These are phyloP conservation scores for Ganoderma boninense DNA, from an alignment of 1,284 basidiomycete genomes.

Conservation along the genomic window DNA sequence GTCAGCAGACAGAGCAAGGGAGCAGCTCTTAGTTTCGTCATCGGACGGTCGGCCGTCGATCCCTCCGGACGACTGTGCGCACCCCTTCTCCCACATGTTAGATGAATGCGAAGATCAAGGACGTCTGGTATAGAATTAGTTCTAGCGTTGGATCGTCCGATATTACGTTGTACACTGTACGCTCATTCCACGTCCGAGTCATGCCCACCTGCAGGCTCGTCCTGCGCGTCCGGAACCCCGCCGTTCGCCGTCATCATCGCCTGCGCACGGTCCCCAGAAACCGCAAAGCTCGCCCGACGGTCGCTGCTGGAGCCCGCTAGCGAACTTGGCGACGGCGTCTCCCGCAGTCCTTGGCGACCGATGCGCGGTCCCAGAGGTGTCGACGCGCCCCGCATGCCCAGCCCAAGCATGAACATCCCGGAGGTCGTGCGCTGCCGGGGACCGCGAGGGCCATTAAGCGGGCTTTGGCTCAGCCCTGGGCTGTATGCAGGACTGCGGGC, in stretches of 20 bases:
- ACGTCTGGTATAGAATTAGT: neutral
- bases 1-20: neutral
- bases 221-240: slow-evolving; percentile 1
- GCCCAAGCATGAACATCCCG: slow-evolving; percentile 68
- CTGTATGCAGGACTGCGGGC: slow-evolving; percentile 25
- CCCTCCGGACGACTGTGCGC: neutral
- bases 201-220: neutral
- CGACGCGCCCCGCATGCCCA: slow-evolving; percentile 49
- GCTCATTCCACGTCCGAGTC: slow-evolving; percentile 40
- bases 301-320: slow-evolving; percentile 19
- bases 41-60: neutral
- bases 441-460: slow-evolving; percentile 27
- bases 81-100: neutral
- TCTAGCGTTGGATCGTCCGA: neutral
- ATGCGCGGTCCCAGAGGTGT: slow-evolving; percentile 39
- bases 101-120: neutral
- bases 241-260: slow-evolving; percentile 9
- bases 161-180: neutral
- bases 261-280: slow-evolving; percentile 10
- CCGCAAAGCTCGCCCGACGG: slow-evolving; percentile 14
- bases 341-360: slow-evolving; percentile 19
- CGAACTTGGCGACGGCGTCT: slow-evolving; percentile 23
- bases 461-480: slow-evolving; percentile 29
- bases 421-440: slow-evolving; percentile 57
- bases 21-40: neutral